Percentiles rank a stretch among this genome's conserved stretches.
Evolutionary conservation across 2,329 filamentous ascomycete species (phyloP).

Genomic region (Nemania serpens): DNA sequence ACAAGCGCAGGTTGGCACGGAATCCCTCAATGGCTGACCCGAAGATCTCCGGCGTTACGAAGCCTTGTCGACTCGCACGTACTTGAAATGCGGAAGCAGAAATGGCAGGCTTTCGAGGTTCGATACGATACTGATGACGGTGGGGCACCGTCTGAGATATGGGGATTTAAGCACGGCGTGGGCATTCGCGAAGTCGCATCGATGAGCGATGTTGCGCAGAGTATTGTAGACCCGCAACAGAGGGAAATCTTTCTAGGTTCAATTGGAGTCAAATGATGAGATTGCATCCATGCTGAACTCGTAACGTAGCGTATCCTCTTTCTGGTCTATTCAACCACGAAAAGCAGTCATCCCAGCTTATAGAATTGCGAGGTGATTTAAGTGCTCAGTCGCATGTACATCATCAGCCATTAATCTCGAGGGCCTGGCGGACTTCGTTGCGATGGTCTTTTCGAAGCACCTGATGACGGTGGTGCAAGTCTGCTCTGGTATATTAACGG

Average conservation of each 20-base stretch:
- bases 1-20: constrained; percentile 33
- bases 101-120: constrained; percentile 34
- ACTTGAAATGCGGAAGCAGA: constrained; percentile 25
- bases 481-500: too few species aligned
- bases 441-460: too few species aligned
- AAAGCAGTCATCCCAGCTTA: too few species aligned
- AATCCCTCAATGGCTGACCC: constrained; percentile 19
- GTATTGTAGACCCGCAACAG: constrained; percentile 18
- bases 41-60: constrained; percentile 27
- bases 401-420: too few species aligned
- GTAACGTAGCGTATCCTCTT: too few species aligned
- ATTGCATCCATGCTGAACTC: too few species aligned
- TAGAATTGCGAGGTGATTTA: too few species aligned
- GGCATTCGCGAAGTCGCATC: constrained; percentile 30
- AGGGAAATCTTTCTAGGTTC: constrained; percentile 28
- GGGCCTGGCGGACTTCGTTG: too few species aligned
- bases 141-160: neutral
- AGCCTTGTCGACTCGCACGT: constrained; percentile 30
- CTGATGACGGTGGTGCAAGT: too few species aligned
- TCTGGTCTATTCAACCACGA: too few species aligned
- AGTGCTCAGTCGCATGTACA: too few species aligned
- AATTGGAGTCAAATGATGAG: constrained; percentile 31
- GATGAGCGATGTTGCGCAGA: constrained; percentile 28
- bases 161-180: constrained; percentile 29
- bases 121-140: constrained; percentile 28